Base-by-base conservation (phyloP, 768 basidiomycete species). In the Rhodotorula diobovata region DNA sequence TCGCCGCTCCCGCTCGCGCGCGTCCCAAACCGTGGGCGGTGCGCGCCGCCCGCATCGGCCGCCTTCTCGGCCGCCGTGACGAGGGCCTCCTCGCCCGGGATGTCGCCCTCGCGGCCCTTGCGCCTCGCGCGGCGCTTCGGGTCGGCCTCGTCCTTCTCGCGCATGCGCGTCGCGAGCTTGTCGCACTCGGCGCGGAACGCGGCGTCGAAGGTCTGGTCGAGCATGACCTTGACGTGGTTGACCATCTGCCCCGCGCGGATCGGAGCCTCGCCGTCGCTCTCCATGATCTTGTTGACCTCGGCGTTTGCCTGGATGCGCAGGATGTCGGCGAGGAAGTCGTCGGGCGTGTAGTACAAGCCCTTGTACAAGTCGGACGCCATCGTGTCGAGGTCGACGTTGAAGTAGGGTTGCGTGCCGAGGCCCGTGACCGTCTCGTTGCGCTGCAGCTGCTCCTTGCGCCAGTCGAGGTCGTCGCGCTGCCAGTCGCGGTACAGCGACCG, bases 381-480 rank as follows among this genome's bases (percentile, higher is more conserved):
- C 72, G 85, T 87, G 77, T 98, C 96, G 48, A 98, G 83, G 79
- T 97, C 93, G 84, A 97, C 88, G 77, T 94, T 87, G 78, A 86
- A 90, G 28, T 93, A 81, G 4, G 68, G 75, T 68, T 75, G 76
- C 21, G 62, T 66, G 43, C 67, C 67, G 66, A 72, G 72, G 16
- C 74, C 74, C 2, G 64, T 61, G 23, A 75, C 66, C 7, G 61
- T 18, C 35, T 75, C 65, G 48, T 34, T 25, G 16, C 43, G 43
- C 9, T 45, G 34, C 16, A 53, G 70, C 68, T 69, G 74, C 54
- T 66, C 55, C 51, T 34, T 65, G 30, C 69, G 72, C 68, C 67
- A 73, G 25, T 66, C 76, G 64, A 71, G 71, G 57, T 75, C 70
- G 56, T 77, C 73, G 41, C 70, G 61, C 34, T 68, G 55, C 69